phyloP scores from a whole-genome alignment of 73 alveolate species.

The Durusdinium trenchii region DNA sequence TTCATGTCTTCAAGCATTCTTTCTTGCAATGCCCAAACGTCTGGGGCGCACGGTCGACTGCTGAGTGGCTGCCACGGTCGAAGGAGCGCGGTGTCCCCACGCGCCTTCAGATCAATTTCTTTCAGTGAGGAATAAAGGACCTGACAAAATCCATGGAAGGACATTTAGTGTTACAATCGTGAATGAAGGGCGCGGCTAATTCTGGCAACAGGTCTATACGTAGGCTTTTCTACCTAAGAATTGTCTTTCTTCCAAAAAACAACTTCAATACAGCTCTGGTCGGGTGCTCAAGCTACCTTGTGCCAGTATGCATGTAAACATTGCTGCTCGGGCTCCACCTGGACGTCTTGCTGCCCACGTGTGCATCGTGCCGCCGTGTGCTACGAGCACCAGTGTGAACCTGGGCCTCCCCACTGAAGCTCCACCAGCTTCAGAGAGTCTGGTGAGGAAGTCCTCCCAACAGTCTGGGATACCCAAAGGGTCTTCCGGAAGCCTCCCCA shows the following conservation, averaged over 20 bases:
- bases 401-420: background rate
- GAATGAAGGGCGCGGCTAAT: background rate
- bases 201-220: background rate
- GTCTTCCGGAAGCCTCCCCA: background rate
- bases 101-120: slow-evolving; percentile 42
- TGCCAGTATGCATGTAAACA: no score
- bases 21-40: background rate
- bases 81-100: no score
- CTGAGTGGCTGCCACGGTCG: no score
- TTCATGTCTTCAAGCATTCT: background rate
- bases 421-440: slow-evolving; percentile 18
- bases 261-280: no score
- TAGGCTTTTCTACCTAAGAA: no score
- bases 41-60: background rate
- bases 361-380: no score
- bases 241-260: no score
- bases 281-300: no score
- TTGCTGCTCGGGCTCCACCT: no score
- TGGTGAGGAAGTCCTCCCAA: slow-evolving; percentile 4
- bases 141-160: background rate
- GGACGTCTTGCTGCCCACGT: no score
- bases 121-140: slow-evolving; percentile 34
- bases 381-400: no score
- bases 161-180: background rate
- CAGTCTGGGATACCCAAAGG: no score